A percentile compares a stretch with the other conserved stretches of the same genome.
Evolutionary conservation across 306 rosid species (phyloP).

Genomic region (Cucumis cinereus): DNA sequence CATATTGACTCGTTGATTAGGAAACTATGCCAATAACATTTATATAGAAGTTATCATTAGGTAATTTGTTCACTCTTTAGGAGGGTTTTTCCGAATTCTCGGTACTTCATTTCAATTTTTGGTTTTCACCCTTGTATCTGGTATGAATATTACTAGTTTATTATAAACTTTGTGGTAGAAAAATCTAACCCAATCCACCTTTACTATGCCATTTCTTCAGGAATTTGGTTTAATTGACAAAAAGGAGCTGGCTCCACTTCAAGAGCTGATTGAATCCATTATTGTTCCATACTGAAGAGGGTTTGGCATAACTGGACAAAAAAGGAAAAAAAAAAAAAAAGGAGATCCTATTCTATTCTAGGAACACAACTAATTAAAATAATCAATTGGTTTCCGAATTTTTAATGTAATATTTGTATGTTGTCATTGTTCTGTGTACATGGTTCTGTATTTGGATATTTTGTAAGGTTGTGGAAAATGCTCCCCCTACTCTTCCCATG

Average conservation of each 20-base stretch:
- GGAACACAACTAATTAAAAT: constrained; percentile 6
- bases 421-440: not conserved
- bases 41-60: not conserved
- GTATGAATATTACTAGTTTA: not conserved
- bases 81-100: not conserved
- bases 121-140: not conserved
- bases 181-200: not conserved
- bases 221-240: constrained; percentile 94
- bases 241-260: constrained; percentile 99
- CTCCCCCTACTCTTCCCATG: constrained; percentile 1
- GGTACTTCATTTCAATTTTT: not conserved
- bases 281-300: constrained; percentile 54
- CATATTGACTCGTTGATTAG: not conserved
- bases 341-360: not conserved
- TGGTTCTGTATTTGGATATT: not conserved
- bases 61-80: not conserved
- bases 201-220: constrained; percentile 29
- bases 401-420: not conserved
- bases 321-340: no score
- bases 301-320: not conserved
- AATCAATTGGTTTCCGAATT: not conserved
- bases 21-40: not conserved
- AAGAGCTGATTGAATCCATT: constrained; percentile 94
- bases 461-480: not conserved
- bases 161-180: not conserved